A percentile compares a stretch with the other conserved stretches of the same genome.
phyloP scores from a whole-genome alignment of 2,329 filamentous ascomycete species.

The Hortaea sp. region DNA sequence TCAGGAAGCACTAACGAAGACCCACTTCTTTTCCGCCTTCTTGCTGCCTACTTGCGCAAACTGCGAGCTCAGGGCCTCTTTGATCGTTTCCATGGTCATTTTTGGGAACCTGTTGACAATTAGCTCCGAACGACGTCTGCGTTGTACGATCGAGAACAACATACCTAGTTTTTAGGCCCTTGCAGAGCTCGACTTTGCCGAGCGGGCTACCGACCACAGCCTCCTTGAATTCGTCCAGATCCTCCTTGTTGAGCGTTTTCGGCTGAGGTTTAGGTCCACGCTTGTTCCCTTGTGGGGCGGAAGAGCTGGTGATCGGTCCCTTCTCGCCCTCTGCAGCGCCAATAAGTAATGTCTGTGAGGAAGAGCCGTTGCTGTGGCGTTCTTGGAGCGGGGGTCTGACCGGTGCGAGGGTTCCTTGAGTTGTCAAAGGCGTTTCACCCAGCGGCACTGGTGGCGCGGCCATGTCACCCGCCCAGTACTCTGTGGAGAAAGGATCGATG shows the following conservation, averaged over 20 bases:
- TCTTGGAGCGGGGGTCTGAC: constrained; percentile 31
- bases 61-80: constrained; percentile 56
- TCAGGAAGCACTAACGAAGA: constrained; percentile 12
- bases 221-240: constrained; percentile 57
- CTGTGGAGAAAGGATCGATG: constrained; percentile 76
- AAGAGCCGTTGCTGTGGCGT: constrained; percentile 24
- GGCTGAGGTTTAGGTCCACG: constrained; percentile 26
- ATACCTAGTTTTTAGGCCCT: constrained; percentile 61
- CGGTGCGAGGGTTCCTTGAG: constrained; percentile 1
- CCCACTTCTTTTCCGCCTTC: constrained; percentile 57
- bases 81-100: constrained; percentile 59
- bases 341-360: constrained; percentile 14
- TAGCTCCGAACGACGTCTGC: constrained; percentile 5
- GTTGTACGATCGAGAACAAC: constrained; percentile 9
- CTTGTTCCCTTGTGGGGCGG: constrained; percentile 20
- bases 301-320: constrained; percentile 23
- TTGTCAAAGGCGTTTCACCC: constrained; percentile 7
- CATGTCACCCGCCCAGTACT: constrained; percentile 57
- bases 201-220: constrained; percentile 61
- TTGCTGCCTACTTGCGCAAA: constrained; percentile 55
- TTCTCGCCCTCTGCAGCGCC: constrained; percentile 23
- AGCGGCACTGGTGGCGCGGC: constrained; percentile 8
- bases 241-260: constrained; percentile 46
- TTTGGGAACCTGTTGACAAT: constrained; percentile 49
- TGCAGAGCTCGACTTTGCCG: constrained; percentile 64